Evolutionary conservation across 306 rosid species (phyloP).

Genomic region (Potentilla sterilis): DNA sequence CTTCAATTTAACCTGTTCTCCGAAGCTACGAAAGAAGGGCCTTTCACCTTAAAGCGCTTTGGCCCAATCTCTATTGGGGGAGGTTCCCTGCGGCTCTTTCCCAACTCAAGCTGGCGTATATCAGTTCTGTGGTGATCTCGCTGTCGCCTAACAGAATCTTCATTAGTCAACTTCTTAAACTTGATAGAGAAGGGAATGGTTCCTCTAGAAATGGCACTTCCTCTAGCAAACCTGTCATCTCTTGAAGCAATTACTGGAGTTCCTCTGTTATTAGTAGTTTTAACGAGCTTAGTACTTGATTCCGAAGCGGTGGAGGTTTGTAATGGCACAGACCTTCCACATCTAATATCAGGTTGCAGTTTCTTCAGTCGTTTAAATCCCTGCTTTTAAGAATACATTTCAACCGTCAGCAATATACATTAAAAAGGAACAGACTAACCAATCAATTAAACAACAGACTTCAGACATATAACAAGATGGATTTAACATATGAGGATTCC

Average conservation of each 20-base stretch:
- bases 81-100: constrained; percentile 42
- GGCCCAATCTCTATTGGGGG: constrained; percentile 57
- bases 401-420: constrained; percentile 6
- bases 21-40: constrained; percentile 58
- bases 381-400: constrained; percentile 36
- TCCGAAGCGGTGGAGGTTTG: constrained; percentile 47
- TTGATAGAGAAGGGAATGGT: constrained; percentile 57
- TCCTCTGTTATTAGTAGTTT: constrained; percentile 38
- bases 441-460: not conserved
- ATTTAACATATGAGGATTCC: not conserved
- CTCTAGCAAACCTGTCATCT: constrained; percentile 50
- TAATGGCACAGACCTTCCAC: constrained; percentile 31
- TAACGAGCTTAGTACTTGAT: constrained; percentile 39
- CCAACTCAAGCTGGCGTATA: constrained; percentile 39
- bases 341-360: constrained; percentile 53
- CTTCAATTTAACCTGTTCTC: constrained; percentile 66
- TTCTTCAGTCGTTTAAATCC: constrained; percentile 76
- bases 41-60: constrained; percentile 78
- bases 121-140: constrained; percentile 63
- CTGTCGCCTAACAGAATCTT: constrained; percentile 47
- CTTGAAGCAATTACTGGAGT: constrained; percentile 35
- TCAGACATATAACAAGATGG: not conserved
- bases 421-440: not conserved
- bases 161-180: constrained; percentile 57
- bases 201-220: constrained; percentile 41